Base-by-base conservation (phyloP, 2,329 filamentous ascomycete species). In the Sarocladium brachiariae region DNA sequence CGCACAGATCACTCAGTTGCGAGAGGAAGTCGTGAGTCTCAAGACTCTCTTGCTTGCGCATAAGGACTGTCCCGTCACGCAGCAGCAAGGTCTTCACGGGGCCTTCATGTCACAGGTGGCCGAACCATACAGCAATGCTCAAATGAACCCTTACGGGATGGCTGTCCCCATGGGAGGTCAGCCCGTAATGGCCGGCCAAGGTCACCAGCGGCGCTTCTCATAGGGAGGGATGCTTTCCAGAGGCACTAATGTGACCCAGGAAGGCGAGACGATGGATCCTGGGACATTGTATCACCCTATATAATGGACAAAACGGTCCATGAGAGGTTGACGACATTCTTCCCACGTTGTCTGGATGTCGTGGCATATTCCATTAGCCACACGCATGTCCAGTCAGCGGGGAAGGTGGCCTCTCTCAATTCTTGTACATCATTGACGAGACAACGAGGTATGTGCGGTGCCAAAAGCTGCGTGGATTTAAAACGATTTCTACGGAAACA, bases 31-130 rank as follows among this genome's bases (percentile, higher is more conserved):
- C 53, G 89, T 97, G 45, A 95, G 92, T 56, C 77, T 99, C 37
- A 97, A 96, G 74, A 96, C 91, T 0, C 74, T 97, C 0, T 75
- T 99, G 2, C 76, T 97, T 19, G 91, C 91, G 0, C 93, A 99
- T 69, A 97, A 97, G 65, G 92, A 97, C 65, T 97, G 93, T 59
- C 89, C 92, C 0, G 87, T 97, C 7, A 90, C 90, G 2, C 88
- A 95, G 64, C 84, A 89, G 41, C 91, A 96, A 66, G 68, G 68
- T 21, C 72, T 93, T 2, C 77, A 80, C 49, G 70, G 72, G 3
- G 72, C 71, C 1, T 81, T 73, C 55, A 76, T 83, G 71, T 75
- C 78, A 41, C 76, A 77, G 56, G 68, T 73, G 13, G 75, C 79
- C 59, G 76, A 81, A 53, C 70, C 75, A 0, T 79, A 71, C 55